A percentile compares a stretch with the other conserved stretches of the same genome.
phyloP scores from a whole-genome alignment of 164 flowering plant species.

The Echeveria elegans region DNA sequence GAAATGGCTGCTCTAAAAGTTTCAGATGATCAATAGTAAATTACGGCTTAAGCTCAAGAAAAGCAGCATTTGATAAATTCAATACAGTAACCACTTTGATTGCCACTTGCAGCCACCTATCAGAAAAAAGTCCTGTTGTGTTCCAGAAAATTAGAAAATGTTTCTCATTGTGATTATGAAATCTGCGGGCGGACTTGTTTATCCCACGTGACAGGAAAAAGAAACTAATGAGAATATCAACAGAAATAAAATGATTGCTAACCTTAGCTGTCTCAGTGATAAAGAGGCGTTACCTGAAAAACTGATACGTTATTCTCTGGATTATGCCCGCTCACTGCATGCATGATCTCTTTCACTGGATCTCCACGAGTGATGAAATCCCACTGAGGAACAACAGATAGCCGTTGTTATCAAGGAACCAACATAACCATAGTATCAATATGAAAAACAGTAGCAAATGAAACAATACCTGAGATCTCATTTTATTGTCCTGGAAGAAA shows the following conservation, averaged over 20 bases:
- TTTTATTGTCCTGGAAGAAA: slow-evolving; percentile 24
- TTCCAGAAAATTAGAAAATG: background rate
- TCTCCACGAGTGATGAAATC: slow-evolving; percentile 27
- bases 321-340: slow-evolving; percentile 18
- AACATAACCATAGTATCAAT: background rate
- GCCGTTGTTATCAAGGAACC: too few relatives aligned
- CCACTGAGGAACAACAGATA: slow-evolving; percentile 22
- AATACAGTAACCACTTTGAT: too few relatives aligned
- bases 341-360: slow-evolving; percentile 23
- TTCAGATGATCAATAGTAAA: background rate
- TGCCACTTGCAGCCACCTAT: too few relatives aligned
- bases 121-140: background rate
- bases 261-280: background rate
- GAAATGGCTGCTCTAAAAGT: background rate
- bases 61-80: background rate
- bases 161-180: background rate
- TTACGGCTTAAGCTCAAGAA: background rate
- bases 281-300: slow-evolving; percentile 16
- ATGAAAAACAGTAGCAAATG: background rate
- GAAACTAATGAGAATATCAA: too few relatives aligned
- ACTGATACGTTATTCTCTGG: slow-evolving; percentile 21
- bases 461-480: slow-evolving; percentile 22
- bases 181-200: background rate
- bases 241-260: too few relatives aligned
- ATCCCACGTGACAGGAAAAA: background rate